Base-by-base conservation (phyloP, 2,329 filamentous ascomycete genomes). In the Colletotrichum sp. region DNA sequence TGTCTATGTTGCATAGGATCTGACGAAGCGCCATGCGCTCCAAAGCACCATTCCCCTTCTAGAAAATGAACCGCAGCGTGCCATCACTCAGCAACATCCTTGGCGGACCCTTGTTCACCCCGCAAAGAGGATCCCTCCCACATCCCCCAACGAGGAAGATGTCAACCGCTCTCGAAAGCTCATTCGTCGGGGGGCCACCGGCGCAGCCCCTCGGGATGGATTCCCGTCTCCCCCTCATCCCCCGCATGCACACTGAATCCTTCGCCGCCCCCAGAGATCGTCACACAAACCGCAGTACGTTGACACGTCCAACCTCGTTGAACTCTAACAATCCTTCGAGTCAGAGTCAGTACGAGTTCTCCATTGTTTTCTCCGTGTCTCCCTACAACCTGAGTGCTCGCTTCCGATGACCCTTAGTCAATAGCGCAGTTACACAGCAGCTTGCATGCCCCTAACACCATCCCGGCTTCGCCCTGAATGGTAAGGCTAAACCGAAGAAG, bases 71-170 rank as follows among this genome's bases (percentile, higher is more conserved):
- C 39, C 39, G 44, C 32, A 8, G 26, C 24, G 21, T 26, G 32
- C n/a, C 18, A 28, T 49, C 57, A 73, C 63, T 73, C 32, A 73
- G 73, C 57, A 68, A 76, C 73, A 24, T 72, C 18, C 68, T 64
- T 64, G 68, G 36, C 26, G 8, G 26, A 24, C 36, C 69, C 63
- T 44, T 68, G 55, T 67, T 7, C 36, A 24, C 55, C 32, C 63
- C 69, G n/a, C 69, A 72, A 32, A 49, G 13, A 57, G 6, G 63
- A 34, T 28, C 63, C 18, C 16, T 28, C 30, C 24, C 10, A 57
- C 66, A 6, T 21, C 66, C 21, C 32, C 55, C 15, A n/a, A 63
- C 30, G 9, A 39, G 68, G 24, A 63, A 63, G 12, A 34, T 28
- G 36, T 24, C 59, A 28, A 7, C n/a, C 24, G 8, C 24, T 21